Evolutionary conservation across 2,329 filamentous ascomycete genomes (phyloP), one percentile per base, ranked within the genome.

Genomic region (Acephala macrosclerotiorum): DNA sequence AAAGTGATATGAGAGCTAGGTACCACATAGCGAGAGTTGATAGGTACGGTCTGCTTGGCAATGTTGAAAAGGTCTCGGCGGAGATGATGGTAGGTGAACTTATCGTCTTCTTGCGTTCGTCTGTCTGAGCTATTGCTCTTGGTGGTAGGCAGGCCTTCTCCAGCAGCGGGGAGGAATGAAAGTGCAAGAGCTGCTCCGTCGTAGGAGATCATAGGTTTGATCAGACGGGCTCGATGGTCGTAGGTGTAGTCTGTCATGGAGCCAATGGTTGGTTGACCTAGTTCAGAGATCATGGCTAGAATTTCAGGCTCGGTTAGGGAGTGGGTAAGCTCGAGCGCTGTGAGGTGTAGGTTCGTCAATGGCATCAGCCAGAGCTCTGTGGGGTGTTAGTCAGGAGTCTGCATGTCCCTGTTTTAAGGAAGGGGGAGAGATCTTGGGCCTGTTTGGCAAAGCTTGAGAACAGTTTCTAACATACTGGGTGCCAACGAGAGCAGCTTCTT

Each of bases 1-100:
- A 98, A 86, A 0, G 95, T 97, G 74, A 97, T 86, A 80, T 98
- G 95, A 18, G 93, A 93, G 56, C 91, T 95, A 1, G 94, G 94
- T 1, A 97, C 93, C 26, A 94, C 89, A 76, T 97, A 98, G 64
- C 95, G 85, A 60, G 91, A 92, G 25, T 84, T 90, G 38, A 97
- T 84, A 18, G 85, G 80, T n/a, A 95, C 82, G 0, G 88, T 84
- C 3, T 80, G 80, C 55, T 82, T 80, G 3, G 87, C 85, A 29
- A 87, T 80, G 58, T 85, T 82, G 76, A 90, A 96, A 14, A 96
- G 77, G 75, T 97, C 93, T 3, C 90, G 85, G 2, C 95, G 89
- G 9, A 98, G 86, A 77, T 98, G 95, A 76, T 97, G 95, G 77
- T 97, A 97, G 0, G 91, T 94, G 79, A 93, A 97, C 1, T 71